Percentiles rank a stretch among this genome's conserved stretches.
phyloP scores from a whole-genome alignment of 2,329 filamentous ascomycete genomes.

The Pseudogymnoascus sp. region DNA sequence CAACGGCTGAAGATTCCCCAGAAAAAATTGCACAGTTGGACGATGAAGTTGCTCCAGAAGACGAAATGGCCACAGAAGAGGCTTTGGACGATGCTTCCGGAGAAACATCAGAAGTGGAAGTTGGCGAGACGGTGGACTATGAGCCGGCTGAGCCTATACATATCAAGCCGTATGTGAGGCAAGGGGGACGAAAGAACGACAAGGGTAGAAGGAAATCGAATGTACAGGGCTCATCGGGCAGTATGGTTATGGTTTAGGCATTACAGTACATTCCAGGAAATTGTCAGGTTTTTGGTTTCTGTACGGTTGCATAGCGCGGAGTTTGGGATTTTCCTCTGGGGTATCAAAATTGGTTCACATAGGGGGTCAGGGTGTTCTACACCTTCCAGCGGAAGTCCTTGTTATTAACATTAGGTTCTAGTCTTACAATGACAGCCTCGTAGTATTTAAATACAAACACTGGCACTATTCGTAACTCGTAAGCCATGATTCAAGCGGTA shows the following conservation, averaged over 20 bases:
- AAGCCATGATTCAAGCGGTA: background rate
- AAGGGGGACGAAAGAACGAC: background rate
- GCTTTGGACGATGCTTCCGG: background rate
- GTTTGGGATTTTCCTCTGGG: background rate
- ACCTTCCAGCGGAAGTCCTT: background rate
- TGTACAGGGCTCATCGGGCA: background rate
- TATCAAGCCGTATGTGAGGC: conserved; percentile 5
- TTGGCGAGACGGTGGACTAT: background rate
- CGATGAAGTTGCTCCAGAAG: background rate
- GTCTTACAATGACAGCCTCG: background rate
- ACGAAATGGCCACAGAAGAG: background rate
- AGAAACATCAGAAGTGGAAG: background rate
- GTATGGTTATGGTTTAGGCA: conserved; percentile 3
- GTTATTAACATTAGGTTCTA: conserved; percentile 6
- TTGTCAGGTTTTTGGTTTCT: background rate
- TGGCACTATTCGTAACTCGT: background rate
- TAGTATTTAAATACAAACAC: background rate
- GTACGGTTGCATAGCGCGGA: conserved; percentile 2
- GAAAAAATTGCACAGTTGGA: background rate
- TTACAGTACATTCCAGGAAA: background rate
- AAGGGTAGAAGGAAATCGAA: background rate
- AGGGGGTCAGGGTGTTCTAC: background rate
- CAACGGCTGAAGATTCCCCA: background rate
- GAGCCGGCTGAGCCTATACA: background rate
- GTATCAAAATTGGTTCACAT: conserved; percentile 3